These are phyloP conservation scores for Tothia fuscella DNA, from an alignment of 2,329 filamentous ascomycete genomes.

Conservation along the genomic window DNA sequence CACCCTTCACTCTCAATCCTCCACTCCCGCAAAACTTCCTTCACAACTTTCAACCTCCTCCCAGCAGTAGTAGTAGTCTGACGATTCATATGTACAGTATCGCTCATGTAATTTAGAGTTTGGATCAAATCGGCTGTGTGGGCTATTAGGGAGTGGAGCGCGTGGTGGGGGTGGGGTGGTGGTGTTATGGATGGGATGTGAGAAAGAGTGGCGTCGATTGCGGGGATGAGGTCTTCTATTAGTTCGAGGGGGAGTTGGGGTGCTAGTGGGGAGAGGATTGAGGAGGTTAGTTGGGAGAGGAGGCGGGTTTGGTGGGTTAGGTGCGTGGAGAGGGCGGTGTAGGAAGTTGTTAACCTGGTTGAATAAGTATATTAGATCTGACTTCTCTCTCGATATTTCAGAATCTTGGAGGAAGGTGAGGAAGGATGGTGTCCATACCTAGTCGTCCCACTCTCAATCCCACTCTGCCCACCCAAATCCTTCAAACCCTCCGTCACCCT, in stretches of 20 bases:
- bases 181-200: slow-evolving; percentile 44
- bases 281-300: slow-evolving; percentile 60
- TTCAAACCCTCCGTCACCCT: slow-evolving; percentile 57
- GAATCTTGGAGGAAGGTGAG: not conserved
- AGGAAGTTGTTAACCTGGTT: slow-evolving; percentile 60
- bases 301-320: slow-evolving; percentile 63
- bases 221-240: slow-evolving; percentile 56
- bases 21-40: slow-evolving; percentile 78
- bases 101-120: slow-evolving; percentile 74
- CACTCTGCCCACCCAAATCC: slow-evolving; percentile 61
- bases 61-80: slow-evolving; percentile 77
- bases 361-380: too few species aligned
- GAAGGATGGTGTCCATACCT: slow-evolving; percentile 37
- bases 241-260: slow-evolving; percentile 50
- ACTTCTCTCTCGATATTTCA: not conserved
- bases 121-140: slow-evolving; percentile 60
- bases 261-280: slow-evolving; percentile 58
- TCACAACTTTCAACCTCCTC: slow-evolving; percentile 65
- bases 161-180: slow-evolving; percentile 46
- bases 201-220: slow-evolving; percentile 53
- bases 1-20: slow-evolving; percentile 68
- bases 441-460: slow-evolving; percentile 59
- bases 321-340: slow-evolving; percentile 63
- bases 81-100: slow-evolving; percentile 86
- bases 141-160: slow-evolving; percentile 53